A percentile compares a stretch with the other conserved stretches of the same genome.
Conservation (phyloP, 2,329 filamentous ascomycete genomes). For the Diaporthe helianthi region DNA sequence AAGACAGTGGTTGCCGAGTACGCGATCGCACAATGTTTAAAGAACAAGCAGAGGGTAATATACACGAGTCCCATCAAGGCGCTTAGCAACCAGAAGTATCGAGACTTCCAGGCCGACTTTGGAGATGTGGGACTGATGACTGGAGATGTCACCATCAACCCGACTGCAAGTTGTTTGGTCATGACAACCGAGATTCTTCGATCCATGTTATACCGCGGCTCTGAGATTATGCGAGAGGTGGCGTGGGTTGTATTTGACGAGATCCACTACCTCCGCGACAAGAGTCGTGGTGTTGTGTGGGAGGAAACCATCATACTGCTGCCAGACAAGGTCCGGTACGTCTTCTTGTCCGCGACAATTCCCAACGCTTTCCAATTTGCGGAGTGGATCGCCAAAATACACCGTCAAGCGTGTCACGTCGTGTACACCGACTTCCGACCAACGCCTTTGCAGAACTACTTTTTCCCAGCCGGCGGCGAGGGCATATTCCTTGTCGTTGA, state of each 20-base stretch:
- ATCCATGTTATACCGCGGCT: conserved; percentile 97
- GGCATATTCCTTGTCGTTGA: conserved; percentile 95
- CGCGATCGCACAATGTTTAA: conserved; percentile 95
- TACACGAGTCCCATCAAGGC: conserved; percentile 99
- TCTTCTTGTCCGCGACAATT: conserved; percentile 97
- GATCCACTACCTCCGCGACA: conserved; percentile 98
- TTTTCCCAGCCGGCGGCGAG: conserved; percentile 90
- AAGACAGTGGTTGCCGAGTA: conserved; percentile 99
- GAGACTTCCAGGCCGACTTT: conserved; percentile 95
- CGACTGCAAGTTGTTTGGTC: conserved; percentile 94
- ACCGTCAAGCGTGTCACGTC: conserved; percentile 96
- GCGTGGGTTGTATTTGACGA: conserved; percentile 99
- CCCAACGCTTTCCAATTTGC: conserved; percentile 99
- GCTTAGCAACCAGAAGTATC: conserved; percentile 97
- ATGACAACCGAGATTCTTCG: conserved; percentile 99
- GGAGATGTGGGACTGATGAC: conserved; percentile 98
- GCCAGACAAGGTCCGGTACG: conserved; percentile 98
- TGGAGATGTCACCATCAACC: conserved; percentile 98
- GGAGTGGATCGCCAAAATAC: conserved; percentile 98
- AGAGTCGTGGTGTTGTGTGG: conserved; percentile 94
- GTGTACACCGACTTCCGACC: conserved; percentile 99
- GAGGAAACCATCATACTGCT: conserved; percentile 98
- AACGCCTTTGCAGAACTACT: conserved; percentile 96
- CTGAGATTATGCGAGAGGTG: conserved; percentile 99
- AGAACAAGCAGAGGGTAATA: conserved; percentile 97